Evolutionary conservation across 2,329 filamentous ascomycete species (phyloP).

Genomic region (Colletotrichum cereale): DNA sequence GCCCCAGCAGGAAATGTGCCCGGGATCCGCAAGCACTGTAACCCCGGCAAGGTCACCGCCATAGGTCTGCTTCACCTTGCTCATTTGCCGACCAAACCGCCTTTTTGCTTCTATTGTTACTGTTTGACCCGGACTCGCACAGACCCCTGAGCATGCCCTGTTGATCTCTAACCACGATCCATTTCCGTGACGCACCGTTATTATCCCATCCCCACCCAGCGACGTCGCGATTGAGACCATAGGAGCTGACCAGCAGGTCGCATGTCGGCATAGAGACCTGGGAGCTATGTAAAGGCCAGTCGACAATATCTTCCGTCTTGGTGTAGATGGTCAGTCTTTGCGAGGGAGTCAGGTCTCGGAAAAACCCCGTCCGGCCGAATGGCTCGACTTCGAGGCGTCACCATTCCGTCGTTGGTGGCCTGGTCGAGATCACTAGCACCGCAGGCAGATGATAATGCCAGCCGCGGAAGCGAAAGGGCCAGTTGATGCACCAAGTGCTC

Average conservation of each 20-base stretch:
- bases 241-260: neutral
- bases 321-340: neutral
- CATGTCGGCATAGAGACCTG: neutral
- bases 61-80: neutral
- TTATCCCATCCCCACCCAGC: neutral
- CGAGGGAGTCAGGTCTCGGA: neutral
- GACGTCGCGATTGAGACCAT: neutral
- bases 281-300: neutral
- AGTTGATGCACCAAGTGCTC: conserved; percentile 84
- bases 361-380: neutral
- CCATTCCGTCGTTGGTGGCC: neutral
- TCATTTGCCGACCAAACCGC: neutral
- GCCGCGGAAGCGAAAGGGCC: conserved; percentile 40
- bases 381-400: neutral
- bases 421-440: neutral
- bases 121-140: neutral
- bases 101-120: neutral
- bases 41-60: neutral
- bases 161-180: neutral
- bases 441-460: neutral
- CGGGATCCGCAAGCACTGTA: neutral
- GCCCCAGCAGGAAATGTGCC: neutral
- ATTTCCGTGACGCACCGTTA: neutral
- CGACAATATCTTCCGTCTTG: neutral
- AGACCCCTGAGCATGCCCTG: neutral